Conservation (phyloP, 306 rosid species). For the Morella rubra region DNA sequence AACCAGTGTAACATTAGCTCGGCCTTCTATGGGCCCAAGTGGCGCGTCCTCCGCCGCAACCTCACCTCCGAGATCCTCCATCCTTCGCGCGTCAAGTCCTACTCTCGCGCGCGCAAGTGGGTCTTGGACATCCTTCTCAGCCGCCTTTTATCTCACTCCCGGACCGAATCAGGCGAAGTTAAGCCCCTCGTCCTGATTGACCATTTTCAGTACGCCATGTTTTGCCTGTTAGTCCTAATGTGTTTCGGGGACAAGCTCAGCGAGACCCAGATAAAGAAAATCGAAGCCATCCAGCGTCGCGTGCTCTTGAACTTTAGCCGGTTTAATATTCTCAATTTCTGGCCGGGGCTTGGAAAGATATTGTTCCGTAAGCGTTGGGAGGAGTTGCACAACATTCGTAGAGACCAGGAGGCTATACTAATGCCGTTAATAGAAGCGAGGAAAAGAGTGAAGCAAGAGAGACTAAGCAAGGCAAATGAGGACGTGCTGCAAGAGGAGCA, state of each 20-base stretch:
- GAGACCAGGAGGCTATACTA: not conserved
- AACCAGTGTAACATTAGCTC: constrained; percentile 7
- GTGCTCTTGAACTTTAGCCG: not conserved
- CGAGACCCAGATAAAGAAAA: not conserved
- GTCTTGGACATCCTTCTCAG: not conserved
- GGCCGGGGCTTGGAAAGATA: constrained; percentile 27
- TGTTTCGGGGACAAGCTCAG: constrained; percentile 8
- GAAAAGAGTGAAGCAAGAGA: constrained; percentile 25
- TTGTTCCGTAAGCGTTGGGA: constrained; percentile 33
- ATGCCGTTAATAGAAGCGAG: not conserved
- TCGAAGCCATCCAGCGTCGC: not conserved
- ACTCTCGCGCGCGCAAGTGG: constrained; percentile 4
- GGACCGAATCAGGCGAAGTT: not conserved
- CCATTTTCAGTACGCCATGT: constrained; percentile 6
- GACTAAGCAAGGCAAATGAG: not conserved
- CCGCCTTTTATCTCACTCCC: not conserved
- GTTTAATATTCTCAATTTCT: constrained; percentile 1
- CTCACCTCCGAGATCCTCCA: constrained; percentile 13
- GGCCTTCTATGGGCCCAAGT: not conserved
- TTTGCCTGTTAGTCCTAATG: constrained; percentile 10
- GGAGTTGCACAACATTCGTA: not conserved
- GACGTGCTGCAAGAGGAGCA: not conserved
- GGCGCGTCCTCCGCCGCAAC: constrained; percentile 11
- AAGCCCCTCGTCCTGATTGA: not conserved
- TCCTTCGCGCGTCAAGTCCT: constrained; percentile 8